Evolutionary conservation across 1,284 basidiomycete species (phyloP).

Genomic region (Somion occarium): DNA sequence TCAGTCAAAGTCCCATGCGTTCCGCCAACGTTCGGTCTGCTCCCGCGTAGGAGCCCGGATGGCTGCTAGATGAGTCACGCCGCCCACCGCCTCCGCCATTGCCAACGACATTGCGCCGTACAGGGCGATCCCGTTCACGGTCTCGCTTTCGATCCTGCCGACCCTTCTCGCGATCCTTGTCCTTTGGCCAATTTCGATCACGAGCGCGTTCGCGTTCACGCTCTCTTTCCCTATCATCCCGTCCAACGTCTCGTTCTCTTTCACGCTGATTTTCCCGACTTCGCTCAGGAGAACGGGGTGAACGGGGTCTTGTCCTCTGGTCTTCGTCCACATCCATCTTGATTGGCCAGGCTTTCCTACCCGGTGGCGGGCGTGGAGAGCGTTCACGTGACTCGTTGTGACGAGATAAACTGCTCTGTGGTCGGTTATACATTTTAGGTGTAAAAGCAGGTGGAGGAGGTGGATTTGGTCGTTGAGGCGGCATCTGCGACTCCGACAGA

Average conservation of each 20-base stretch:
- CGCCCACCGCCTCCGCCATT: conserved; percentile 31
- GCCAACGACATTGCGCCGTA: conserved; percentile 18
- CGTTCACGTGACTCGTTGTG: conserved; percentile 29
- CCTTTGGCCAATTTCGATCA: conserved; percentile 24
- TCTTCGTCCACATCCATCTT: conserved; percentile 64
- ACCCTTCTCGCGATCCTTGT: conserved; percentile 23
- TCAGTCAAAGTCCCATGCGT: conserved; percentile 45
- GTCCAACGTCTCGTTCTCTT: conserved; percentile 22
- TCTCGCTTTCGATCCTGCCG: conserved; percentile 26
- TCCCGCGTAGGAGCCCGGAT: conserved; percentile 27
- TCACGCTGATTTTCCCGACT: conserved; percentile 26
- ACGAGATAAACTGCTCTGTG: conserved; percentile 22
- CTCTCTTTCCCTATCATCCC: conserved; percentile 28
- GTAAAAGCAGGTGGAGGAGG: conserved; percentile 18
- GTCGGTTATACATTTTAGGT: conserved; percentile 21
- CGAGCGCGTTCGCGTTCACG: conserved; percentile 23
- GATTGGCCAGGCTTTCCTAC: conserved; percentile 21
- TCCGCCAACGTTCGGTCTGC: conserved; percentile 77
- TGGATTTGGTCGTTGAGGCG: conserved; percentile 29
- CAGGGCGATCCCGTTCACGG: conserved; percentile 11
- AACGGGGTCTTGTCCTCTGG: conserved; percentile 24
- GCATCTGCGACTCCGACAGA: conserved; percentile 49
- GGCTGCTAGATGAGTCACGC: conserved; percentile 21
- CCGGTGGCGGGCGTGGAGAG: conserved; percentile 37
- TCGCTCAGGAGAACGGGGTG: conserved; percentile 31